A percentile compares a stretch with the other conserved stretches of the same genome.
Evolutionary conservation across 2,329 filamentous ascomycete species (phyloP).

Genomic region (Epichloe baconii): DNA sequence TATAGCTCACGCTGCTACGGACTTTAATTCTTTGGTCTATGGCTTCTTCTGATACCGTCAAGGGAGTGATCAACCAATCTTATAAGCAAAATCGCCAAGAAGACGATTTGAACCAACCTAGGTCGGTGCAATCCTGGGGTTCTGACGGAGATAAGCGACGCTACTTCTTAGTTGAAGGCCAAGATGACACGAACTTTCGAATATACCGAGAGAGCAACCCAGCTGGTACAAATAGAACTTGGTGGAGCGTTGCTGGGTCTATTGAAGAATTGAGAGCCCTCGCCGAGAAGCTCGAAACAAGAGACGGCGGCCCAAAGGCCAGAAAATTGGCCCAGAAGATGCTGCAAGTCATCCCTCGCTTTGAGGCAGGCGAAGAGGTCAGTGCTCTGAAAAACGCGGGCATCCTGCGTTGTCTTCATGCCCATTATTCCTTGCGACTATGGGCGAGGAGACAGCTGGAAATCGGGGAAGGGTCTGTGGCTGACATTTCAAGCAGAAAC

Average conservation of each 20-base stretch:
- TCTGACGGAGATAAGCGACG: constrained; percentile 79
- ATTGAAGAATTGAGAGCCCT: constrained; percentile 75
- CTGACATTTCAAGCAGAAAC: constrained; percentile 50
- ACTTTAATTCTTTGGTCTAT: constrained; percentile 81
- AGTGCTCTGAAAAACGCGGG: constrained; percentile 12
- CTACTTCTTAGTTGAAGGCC: constrained; percentile 87
- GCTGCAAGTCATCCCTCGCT: constrained; percentile 65
- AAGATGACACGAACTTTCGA: constrained; percentile 86
- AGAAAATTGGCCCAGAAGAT: constrained; percentile 69
- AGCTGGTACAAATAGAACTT: constrained; percentile 59
- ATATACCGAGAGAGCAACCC: constrained; percentile 91
- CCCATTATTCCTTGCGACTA: no score
- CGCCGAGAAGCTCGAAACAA: constrained; percentile 60
- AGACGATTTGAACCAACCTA: constrained; percentile 65
- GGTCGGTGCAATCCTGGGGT: constrained; percentile 86
- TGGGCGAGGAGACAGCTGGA: not conserved
- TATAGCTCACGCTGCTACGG: constrained; percentile 67
- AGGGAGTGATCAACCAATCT: constrained; percentile 67
- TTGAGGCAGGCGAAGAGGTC: constrained; percentile 88
- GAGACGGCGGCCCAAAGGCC: constrained; percentile 71
- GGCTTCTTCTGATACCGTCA: constrained; percentile 73
- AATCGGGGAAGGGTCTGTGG: not conserved
- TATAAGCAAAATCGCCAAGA: constrained; percentile 84
- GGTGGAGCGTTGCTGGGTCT: constrained; percentile 83
- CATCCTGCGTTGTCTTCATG: no score